A percentile compares a stretch with the other conserved stretches of the same genome.
Evolutionary conservation across 768 basidiomycete genomes (phyloP).

Genomic region (Termitomyces sp.): DNA sequence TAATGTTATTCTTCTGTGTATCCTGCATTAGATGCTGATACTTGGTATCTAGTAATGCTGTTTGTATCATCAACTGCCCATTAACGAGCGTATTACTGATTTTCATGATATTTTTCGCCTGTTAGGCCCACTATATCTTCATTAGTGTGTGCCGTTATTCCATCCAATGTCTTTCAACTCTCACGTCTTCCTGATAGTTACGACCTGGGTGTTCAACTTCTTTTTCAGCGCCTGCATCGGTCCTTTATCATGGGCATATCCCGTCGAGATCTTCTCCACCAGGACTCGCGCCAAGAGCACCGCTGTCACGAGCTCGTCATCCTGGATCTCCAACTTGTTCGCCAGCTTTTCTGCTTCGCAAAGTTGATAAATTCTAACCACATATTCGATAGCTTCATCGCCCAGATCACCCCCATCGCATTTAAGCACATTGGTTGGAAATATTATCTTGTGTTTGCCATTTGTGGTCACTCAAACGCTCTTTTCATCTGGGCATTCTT

Average conservation of each 20-base stretch:
- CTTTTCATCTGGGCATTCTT: slow-evolving; percentile 39
- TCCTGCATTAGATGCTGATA: neutral
- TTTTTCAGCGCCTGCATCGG: slow-evolving; percentile 42
- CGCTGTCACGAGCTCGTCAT: slow-evolving; percentile 36
- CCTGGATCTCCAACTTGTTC: slow-evolving; percentile 41
- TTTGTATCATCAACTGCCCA: slow-evolving; percentile 13
- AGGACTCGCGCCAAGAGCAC: slow-evolving; percentile 39
- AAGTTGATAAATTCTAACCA: neutral
- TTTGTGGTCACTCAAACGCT: slow-evolving; percentile 39
- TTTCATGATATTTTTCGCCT: neutral
- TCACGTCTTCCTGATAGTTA: slow-evolving; percentile 18
- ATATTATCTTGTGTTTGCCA: slow-evolving; percentile 38
- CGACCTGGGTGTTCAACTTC: slow-evolving; percentile 42
- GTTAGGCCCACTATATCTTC: slow-evolving; percentile 37
- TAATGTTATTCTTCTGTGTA: slow-evolving; percentile 12
- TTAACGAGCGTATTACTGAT: neutral
- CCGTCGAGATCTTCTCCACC: slow-evolving; percentile 39
- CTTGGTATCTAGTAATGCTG: slow-evolving; percentile 24
- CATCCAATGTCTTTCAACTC: slow-evolving; percentile 13
- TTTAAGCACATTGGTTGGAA: slow-evolving; percentile 36
- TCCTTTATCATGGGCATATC: slow-evolving; percentile 40
- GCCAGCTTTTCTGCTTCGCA: neutral
- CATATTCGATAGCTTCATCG: slow-evolving; percentile 25
- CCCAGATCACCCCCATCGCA: slow-evolving; percentile 36
- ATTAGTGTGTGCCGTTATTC: slow-evolving; percentile 32